phyloP scores from a whole-genome alignment of 23 red algal species.

The Gracilaria gracilis region DNA sequence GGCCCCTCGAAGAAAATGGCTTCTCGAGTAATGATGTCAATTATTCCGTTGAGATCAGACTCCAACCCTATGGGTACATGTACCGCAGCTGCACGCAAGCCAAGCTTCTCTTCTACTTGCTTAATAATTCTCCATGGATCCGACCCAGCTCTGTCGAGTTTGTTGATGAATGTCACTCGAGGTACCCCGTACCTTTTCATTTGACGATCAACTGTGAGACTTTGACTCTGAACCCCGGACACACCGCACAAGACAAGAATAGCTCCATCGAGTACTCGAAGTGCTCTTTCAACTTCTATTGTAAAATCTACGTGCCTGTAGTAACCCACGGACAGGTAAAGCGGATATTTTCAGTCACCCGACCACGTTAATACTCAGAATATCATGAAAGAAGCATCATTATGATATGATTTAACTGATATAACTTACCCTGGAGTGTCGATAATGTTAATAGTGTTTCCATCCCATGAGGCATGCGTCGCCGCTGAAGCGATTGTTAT shows the following conservation, averaged over 20 bases:
- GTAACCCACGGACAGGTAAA: background rate
- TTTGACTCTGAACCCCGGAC: conserved; percentile 95
- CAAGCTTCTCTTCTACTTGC: conserved; percentile 84
- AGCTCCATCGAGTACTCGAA: conserved; percentile 96
- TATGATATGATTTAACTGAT: background rate
- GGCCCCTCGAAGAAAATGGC: conserved; percentile 96
- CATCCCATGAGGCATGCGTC: conserved; percentile 85
- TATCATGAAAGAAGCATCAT: background rate
- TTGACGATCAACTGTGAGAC: conserved; percentile 97
- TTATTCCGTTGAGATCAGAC: conserved; percentile 76
- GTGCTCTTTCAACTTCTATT: conserved; percentile 96
- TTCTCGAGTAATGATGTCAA: conserved; percentile 85
- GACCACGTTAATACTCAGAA: background rate
- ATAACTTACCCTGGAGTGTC: conserved; percentile 93
- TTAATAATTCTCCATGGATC: conserved; percentile 87
- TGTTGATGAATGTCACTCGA: conserved; percentile 98
- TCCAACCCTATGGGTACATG: conserved; percentile 96
- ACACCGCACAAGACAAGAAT: conserved; percentile 95
- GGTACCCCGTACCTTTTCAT: conserved; percentile 99
- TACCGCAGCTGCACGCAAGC: conserved; percentile 78
- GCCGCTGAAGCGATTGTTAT: conserved; percentile 98
- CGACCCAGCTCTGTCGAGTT: conserved; percentile 90
- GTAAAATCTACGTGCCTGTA: conserved; percentile 89
- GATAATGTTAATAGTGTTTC: conserved; percentile 91
- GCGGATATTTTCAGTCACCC: background rate